phyloP scores from a whole-genome alignment of 371 early-diverging fungal genomes.

The Pancytospora philotis region DNA sequence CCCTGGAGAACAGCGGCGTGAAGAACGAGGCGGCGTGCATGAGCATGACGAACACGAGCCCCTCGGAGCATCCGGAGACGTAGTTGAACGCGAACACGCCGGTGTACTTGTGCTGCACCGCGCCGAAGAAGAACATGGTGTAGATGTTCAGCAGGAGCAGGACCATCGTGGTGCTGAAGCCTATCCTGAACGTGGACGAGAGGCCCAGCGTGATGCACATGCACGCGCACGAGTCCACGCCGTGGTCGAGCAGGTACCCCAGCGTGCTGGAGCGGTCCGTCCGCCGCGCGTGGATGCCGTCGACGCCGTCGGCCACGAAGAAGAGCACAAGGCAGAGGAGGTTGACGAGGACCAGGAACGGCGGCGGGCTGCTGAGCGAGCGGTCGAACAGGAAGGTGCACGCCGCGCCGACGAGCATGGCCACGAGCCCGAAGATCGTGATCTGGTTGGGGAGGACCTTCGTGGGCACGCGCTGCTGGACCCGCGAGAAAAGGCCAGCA shows the following conservation, averaged over 20 bases:
- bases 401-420: conserved; percentile 31
- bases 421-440: conserved; percentile 73
- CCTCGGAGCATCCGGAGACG: conserved; percentile 84
- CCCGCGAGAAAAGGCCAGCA: conserved; percentile 73
- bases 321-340: conserved; percentile 77
- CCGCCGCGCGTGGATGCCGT: conserved; percentile 89
- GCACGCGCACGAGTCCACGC: conserved; percentile 52
- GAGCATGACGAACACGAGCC: conserved; percentile 63
- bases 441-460: conserved; percentile 90
- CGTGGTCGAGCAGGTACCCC: conserved; percentile 74
- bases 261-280: conserved; percentile 80
- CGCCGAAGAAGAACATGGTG: conserved; percentile 70
- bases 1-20: not conserved
- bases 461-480: conserved; percentile 71
- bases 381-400: conserved; percentile 63
- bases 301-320: conserved; percentile 86
- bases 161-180: conserved; percentile 18
- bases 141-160: conserved; percentile 29
- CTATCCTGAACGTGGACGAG: conserved; percentile 61
- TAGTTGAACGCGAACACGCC: conserved; percentile 75
- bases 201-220: conserved; percentile 49
- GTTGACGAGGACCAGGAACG: conserved; percentile 69
- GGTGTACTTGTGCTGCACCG: conserved; percentile 87
- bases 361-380: conserved; percentile 67
- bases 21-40: conserved; percentile 29